A percentile compares a stretch with the other conserved stretches of the same genome.
phyloP scores from a whole-genome alignment of 805 yeast species.

The Starmerella roubikii region DNA sequence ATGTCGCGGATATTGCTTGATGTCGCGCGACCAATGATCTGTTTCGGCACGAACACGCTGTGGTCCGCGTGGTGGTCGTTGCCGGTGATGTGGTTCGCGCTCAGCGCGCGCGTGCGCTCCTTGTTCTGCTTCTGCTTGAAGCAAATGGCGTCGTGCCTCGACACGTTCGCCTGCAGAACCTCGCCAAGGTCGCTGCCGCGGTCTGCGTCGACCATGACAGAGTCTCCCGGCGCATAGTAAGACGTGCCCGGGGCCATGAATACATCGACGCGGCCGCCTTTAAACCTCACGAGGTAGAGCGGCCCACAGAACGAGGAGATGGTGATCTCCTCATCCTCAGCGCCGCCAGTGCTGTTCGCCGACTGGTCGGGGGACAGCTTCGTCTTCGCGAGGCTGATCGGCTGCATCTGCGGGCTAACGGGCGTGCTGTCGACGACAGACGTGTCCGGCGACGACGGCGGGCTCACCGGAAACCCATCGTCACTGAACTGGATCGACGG shows the following conservation, averaged over 20 bases:
- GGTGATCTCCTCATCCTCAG: slow-evolving; percentile 3
- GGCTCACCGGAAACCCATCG: slow-evolving; percentile 12
- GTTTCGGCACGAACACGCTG: slow-evolving; percentile 52
- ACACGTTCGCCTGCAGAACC: slow-evolving; percentile 43
- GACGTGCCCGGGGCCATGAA: slow-evolving; percentile 42
- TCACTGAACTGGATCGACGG: slow-evolving; percentile 5
- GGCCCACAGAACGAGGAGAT: slow-evolving; percentile 21
- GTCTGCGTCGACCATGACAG: slow-evolving; percentile 75
- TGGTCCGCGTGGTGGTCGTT: slow-evolving; percentile 26
- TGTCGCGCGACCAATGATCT: slow-evolving; percentile 49
- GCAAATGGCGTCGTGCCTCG: slow-evolving; percentile 52
- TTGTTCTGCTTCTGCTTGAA: slow-evolving; percentile 52
- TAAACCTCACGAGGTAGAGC: slow-evolving; percentile 57
- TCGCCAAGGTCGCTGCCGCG: slow-evolving; percentile 67
- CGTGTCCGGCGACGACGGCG: slow-evolving; percentile 12
- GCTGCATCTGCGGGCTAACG: background rate
- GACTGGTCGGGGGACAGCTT: no score
- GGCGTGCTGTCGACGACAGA: background rate
- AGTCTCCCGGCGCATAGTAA: slow-evolving; percentile 37
- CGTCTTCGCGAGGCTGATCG: background rate
- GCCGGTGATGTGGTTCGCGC: background rate
- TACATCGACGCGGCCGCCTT: slow-evolving; percentile 67
- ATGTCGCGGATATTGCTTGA: slow-evolving; percentile 47
- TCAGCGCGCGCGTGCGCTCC: slow-evolving; percentile 44
- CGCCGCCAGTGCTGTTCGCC: background rate